A percentile compares a stretch with the other conserved stretches of the same genome.
Evolutionary conservation across 1,139 yeast species (phyloP).

Genomic region (Eremothecium cymbalariae): DNA sequence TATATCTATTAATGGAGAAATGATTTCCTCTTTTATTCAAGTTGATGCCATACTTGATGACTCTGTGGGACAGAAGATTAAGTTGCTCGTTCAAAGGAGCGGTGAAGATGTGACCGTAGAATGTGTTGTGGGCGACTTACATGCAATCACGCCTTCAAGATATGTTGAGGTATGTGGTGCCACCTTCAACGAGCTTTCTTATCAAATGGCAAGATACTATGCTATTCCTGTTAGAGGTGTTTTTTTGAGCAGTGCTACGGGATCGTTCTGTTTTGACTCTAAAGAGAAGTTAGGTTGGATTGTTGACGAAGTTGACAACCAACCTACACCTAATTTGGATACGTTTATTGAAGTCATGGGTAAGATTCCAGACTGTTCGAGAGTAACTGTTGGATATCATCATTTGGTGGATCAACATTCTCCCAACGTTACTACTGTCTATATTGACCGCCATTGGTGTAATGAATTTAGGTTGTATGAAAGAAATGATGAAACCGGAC

Average conservation of each 20-base stretch:
- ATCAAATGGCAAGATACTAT: slow-evolving; percentile 79
- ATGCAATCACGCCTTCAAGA: slow-evolving; percentile 71
- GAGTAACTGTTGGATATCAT: slow-evolving; percentile 65
- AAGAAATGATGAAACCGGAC: slow-evolving; percentile 73
- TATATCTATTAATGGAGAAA: slow-evolving; percentile 59
- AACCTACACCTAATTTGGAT: slow-evolving; percentile 64
- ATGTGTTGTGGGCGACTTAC: slow-evolving; percentile 65
- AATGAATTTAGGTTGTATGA: slow-evolving; percentile 62
- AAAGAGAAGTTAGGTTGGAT: slow-evolving; percentile 65
- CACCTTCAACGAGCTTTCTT: slow-evolving; percentile 72
- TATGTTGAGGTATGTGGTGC: slow-evolving; percentile 84
- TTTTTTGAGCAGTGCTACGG: slow-evolving; percentile 67
- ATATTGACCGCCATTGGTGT: slow-evolving; percentile 82
- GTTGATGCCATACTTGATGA: slow-evolving; percentile 82
- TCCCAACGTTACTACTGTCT: slow-evolving; percentile 52
- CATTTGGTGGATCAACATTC: slow-evolving; percentile 78
- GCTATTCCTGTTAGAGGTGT: slow-evolving; percentile 83
- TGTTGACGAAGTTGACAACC: slow-evolving; percentile 67
- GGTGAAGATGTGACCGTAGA: slow-evolving; percentile 48
- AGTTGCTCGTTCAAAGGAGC: slow-evolving; percentile 63
- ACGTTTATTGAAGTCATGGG: slow-evolving; percentile 73
- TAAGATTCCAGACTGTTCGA: slow-evolving; percentile 63
- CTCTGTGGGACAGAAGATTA: slow-evolving; percentile 52
- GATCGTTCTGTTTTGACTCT: slow-evolving; percentile 60
- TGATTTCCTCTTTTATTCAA: slow-evolving; percentile 61